Conservation (phyloP, 129 eudicot genomes). For the Flaveria robusta region DNA sequence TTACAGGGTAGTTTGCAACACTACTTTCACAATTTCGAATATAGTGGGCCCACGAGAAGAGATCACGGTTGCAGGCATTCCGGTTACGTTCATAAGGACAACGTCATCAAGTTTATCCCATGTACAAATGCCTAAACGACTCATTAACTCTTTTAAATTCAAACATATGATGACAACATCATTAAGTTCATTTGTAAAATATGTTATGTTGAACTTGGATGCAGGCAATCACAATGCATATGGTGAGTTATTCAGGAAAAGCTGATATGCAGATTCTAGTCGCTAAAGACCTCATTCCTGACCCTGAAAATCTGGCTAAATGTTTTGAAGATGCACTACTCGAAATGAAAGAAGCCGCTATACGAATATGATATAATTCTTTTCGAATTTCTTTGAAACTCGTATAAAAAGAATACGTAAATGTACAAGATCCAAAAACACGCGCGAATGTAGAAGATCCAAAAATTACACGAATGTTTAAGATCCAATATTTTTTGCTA, state of each 20-base stretch:
- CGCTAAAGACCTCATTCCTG: constrained; percentile 81
- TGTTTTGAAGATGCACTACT: constrained; percentile 73
- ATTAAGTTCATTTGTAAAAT: neutral
- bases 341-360: constrained; percentile 62
- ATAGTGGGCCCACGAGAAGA: constrained; percentile 75
- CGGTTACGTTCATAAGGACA: constrained; percentile 51
- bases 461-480: too few relatives aligned
- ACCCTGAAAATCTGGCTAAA: constrained; percentile 61
- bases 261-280: constrained; percentile 79
- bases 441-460: too few relatives aligned
- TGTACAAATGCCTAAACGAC: constrained; percentile 37
- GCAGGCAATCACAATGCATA: constrained; percentile 87
- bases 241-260: constrained; percentile 84
- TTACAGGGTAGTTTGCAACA: constrained; percentile 60
- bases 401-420: neutral
- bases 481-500: constrained; percentile 1
- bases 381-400: neutral
- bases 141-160: neutral
- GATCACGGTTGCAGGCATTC: constrained; percentile 61
- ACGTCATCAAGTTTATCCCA: constrained; percentile 64
- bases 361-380: constrained; percentile 2
- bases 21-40: constrained; percentile 70
- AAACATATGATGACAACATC: neutral
- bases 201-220: neutral
- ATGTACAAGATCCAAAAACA: neutral